Conservation (phyloP, 2,329 filamentous ascomycete species). For the Paraphoma sp. region DNA sequence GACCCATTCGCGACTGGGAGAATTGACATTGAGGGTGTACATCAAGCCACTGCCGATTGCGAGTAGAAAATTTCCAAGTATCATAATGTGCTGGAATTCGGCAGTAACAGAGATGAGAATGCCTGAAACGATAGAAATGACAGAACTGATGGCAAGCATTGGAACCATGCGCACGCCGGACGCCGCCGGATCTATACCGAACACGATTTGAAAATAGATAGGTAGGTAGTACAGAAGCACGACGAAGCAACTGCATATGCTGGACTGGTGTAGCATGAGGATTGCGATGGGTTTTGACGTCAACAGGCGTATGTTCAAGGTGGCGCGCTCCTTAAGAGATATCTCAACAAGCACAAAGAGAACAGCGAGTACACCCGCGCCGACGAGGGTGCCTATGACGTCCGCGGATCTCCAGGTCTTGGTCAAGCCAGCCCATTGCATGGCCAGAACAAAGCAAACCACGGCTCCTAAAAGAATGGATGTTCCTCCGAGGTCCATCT, state of each 20-base stretch:
- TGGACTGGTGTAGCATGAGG: not conserved
- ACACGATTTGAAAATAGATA: not conserved
- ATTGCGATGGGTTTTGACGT: not conserved
- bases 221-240: not conserved
- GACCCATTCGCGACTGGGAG: not conserved
- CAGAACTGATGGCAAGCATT: not conserved
- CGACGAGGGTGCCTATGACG: constrained; percentile 55
- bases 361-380: constrained; percentile 47
- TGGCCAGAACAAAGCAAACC: constrained; percentile 51
- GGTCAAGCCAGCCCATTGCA: constrained; percentile 53
- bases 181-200: not conserved
- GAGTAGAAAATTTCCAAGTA: not conserved
- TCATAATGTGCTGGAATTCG: not conserved
- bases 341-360: constrained; percentile 7
- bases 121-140: not conserved
- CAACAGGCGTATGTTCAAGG: not conserved
- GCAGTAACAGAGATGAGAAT: not conserved
- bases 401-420: constrained; percentile 52
- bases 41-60: not conserved
- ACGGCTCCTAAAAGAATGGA: constrained; percentile 47
- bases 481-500: constrained; percentile 36
- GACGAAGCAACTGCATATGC: not conserved
- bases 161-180: not conserved
- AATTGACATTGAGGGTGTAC: not conserved
- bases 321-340: not conserved